These are phyloP conservation scores for Acanthamoeba triangularis DNA, from an alignment of 208 protist genomes.

Conservation along the genomic window DNA sequence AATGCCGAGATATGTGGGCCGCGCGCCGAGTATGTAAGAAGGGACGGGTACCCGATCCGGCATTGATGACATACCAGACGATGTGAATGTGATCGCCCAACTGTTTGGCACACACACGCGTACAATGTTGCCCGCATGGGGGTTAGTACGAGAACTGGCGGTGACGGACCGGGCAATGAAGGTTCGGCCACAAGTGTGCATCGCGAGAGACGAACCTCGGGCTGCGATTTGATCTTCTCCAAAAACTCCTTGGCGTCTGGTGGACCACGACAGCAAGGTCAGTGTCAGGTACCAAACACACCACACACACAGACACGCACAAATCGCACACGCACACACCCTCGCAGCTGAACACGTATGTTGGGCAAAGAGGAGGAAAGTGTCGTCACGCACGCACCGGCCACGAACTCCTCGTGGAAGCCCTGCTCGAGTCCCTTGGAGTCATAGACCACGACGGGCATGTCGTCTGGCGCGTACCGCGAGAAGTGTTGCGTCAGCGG, in stretches of 20 bases:
- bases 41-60: constrained; percentile 40
- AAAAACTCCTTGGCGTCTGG: constrained; percentile 39
- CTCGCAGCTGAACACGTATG: too few species aligned
- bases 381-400: neutral
- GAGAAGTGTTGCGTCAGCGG: constrained; percentile 69
- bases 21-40: neutral
- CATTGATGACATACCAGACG: constrained; percentile 73
- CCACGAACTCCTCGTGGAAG: constrained; percentile 59
- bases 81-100: constrained; percentile 63
- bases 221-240: constrained; percentile 46
- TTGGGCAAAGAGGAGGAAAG: neutral
- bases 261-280: neutral
- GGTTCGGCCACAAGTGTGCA: neutral
- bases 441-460: constrained; percentile 71
- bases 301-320: too few species aligned
- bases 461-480: constrained; percentile 66
- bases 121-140: neutral
- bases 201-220: neutral
- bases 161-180: neutral
- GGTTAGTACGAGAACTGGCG: neutral
- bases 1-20: too few species aligned
- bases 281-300: neutral
- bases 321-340: too few species aligned
- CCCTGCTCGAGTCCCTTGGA: constrained; percentile 68
- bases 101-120: neutral